Conservation (phyloP, 768 basidiomycete species). For the Kwoniella dejecticola region DNA sequence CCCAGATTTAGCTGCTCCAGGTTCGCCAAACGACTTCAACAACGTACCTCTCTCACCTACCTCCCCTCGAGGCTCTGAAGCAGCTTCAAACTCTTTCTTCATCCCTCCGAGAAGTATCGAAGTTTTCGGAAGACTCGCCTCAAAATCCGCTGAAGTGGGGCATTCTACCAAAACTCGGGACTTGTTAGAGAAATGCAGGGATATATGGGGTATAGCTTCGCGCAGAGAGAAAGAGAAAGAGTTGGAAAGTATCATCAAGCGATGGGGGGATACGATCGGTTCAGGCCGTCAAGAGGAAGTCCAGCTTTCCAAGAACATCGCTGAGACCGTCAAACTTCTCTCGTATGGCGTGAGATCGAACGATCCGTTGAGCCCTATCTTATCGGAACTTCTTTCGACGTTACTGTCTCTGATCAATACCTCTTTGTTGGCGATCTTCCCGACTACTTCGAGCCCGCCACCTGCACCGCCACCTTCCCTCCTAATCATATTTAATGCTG, state of each 20-base stretch:
- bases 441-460: conserved; percentile 26
- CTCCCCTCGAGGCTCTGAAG: conserved; percentile 1
- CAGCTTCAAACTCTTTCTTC: conserved; percentile 31
- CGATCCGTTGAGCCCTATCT: conserved; percentile 28
- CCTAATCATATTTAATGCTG: conserved; percentile 32
- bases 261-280: conserved; percentile 43
- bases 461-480: conserved; percentile 39
- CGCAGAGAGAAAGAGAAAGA: conserved; percentile 42
- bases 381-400: conserved; percentile 23
- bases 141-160: conserved; percentile 22
- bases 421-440: conserved; percentile 37
- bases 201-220: conserved; percentile 47
- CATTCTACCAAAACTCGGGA: conserved; percentile 25
- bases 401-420: conserved; percentile 25
- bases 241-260: conserved; percentile 35
- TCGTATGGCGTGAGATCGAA: conserved; percentile 20
- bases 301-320: conserved; percentile 28
- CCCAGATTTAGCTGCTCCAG: conserved; percentile 36
- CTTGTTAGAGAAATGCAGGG: conserved; percentile 44
- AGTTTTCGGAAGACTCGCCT: conserved; percentile 32
- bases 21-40: conserved; percentile 26
- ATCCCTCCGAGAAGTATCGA: conserved; percentile 35
- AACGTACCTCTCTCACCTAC: conserved; percentile 11
- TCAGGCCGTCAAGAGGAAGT: conserved; percentile 21
- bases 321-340: conserved; percentile 39